Conservation (phyloP, 2,329 filamentous ascomycete genomes). For the Alternaria sp. region DNA sequence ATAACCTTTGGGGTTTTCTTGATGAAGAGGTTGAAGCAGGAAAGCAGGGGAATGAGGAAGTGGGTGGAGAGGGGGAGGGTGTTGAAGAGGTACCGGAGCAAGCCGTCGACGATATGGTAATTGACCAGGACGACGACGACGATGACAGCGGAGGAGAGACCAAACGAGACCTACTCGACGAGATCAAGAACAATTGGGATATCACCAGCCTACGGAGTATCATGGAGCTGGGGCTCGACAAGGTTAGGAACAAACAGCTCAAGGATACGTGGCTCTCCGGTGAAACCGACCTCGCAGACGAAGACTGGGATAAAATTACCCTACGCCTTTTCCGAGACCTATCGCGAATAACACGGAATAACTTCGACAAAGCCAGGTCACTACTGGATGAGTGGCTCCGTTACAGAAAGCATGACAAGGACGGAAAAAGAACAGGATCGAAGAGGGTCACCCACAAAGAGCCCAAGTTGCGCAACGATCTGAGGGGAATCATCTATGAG, state of each 20-base stretch:
- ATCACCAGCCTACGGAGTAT: too few relatives aligned
- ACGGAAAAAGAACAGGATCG: too few relatives aligned
- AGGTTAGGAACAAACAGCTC: too few relatives aligned
- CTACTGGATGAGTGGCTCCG: too few relatives aligned
- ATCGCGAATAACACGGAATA: neutral
- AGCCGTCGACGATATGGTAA: neutral
- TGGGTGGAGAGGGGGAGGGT: too few relatives aligned
- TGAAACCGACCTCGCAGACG: neutral
- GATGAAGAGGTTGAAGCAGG: too few relatives aligned
- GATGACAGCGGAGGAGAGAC: too few relatives aligned
- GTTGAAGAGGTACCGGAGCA: neutral
- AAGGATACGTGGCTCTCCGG: neutral
- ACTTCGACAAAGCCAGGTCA: neutral
- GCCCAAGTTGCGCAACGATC: neutral
- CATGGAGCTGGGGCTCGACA: too few relatives aligned
- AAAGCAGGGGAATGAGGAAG: too few relatives aligned
- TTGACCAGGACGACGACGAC: neutral
- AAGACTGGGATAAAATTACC: neutral
- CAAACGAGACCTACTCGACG: neutral
- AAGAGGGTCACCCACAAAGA: neutral
- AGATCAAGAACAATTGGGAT: neutral
- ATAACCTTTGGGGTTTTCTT: fast-evolving
- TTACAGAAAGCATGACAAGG: too few relatives aligned
- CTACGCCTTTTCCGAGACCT: neutral
- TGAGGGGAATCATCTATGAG: neutral